Evolutionary conservation across 352 stramenopile genomes (phyloP), one percentile per base, ranked within the genome.

Genomic region (Blastocystis sp.): DNA sequence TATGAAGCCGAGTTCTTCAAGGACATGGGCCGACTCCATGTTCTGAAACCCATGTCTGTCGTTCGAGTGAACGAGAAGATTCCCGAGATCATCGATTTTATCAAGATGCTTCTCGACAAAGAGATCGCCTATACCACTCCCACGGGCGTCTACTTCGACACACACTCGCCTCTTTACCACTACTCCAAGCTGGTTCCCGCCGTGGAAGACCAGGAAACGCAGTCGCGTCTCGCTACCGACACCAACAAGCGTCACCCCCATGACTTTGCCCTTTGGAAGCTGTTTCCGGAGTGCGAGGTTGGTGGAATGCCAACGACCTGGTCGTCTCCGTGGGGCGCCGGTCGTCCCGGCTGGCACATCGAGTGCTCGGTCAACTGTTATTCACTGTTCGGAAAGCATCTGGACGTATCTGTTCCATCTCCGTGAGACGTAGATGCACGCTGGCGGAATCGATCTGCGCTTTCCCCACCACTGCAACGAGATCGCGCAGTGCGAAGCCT

Each of bases 381-480:
- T 42, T 48, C 42, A 2, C 34, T 87, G 16, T 91, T 88, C 8
- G 94, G 91, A 87, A 93, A 97, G 84, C 91, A 95, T 75, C 89
- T 98, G 49, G 93, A 94, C 73, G 81, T 91, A 88, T 48, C 78
- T 44, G 49, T 65, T 88, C 92, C 61, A 86, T 57, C 88, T 90
- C 16, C 85, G 16, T 92, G 90, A 36, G 89, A 93, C 97, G 71
- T 94, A 98, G 87, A 95, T 98, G 85, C 95, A 98, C 89, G 94
- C 92, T 29, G 95, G 95, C 61, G 95, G 95, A 44, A 95, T 97
- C 77, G 95, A 98, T 89, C 88, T 98, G 69, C 94, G 94, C 59
- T 98, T 98, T 89, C 95, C 95, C 14, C 95, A 98, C 89, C 95
- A 98, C 89, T 95, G 98, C 88, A 98, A 98, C 87, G 95, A 98